Conservation (phyloP, 257 asterid genomes). For the Solanum clarkiae region DNA sequence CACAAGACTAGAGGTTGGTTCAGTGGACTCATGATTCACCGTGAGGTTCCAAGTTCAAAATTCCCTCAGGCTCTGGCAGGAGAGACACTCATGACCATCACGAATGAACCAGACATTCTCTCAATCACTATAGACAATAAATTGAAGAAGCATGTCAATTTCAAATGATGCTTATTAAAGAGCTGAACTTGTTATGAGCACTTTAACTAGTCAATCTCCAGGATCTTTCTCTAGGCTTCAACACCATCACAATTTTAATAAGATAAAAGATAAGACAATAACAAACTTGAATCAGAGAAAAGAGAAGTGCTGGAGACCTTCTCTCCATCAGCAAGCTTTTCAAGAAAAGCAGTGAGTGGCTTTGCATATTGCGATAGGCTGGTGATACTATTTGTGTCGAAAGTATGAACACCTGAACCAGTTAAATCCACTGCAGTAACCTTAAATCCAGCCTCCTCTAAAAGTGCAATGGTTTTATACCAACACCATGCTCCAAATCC, state of each 20-base stretch:
- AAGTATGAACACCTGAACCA: constrained; percentile 90
- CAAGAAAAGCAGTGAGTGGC: constrained; percentile 65
- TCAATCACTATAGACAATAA: neutral
- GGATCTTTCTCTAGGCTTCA: neutral
- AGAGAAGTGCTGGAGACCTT: constrained; percentile 34
- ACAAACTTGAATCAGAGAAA: neutral
- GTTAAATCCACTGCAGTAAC: constrained; percentile 91
- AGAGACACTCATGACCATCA: neutral
- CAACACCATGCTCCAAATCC: constrained; percentile 99
- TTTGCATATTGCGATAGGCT: constrained; percentile 75
- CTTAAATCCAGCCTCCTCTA: constrained; percentile 79
- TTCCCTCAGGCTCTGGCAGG: too few relatives aligned
- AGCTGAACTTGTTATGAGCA: neutral
- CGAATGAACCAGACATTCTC: neutral
- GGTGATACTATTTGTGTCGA: constrained; percentile 61
- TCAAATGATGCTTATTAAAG: neutral
- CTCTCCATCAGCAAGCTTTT: constrained; percentile 55
- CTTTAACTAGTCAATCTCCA: neutral
- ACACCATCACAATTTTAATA: neutral
- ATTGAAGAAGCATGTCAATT: neutral
- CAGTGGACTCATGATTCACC: too few relatives aligned
- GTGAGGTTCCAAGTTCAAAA: too few relatives aligned
- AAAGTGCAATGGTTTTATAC: constrained; percentile 86
- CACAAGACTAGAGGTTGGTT: too few relatives aligned
- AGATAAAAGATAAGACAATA: neutral